phyloP scores from a whole-genome alignment of 1,139 yeast genomes.

The Suzukiozyma palmioleophila region DNA sequence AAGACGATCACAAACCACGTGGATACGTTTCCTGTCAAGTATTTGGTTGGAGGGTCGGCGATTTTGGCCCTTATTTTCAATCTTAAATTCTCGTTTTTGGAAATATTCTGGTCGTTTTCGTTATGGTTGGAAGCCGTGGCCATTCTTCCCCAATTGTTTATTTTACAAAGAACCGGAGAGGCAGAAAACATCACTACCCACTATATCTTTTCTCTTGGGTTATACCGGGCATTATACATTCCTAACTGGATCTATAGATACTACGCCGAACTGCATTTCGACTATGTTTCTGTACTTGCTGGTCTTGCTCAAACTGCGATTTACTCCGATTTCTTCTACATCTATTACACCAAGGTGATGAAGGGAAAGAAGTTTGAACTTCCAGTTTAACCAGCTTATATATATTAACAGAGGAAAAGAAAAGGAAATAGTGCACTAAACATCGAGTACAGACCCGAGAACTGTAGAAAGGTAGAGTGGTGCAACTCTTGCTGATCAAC shows the following conservation, averaged over 20 bases:
- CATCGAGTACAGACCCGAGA: too few species aligned
- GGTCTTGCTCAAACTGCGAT: conserved; percentile 83
- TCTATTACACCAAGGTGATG: conserved; percentile 76
- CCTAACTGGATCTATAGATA: conserved; percentile 96
- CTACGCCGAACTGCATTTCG: conserved; percentile 61
- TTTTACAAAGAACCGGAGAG: conserved; percentile 86
- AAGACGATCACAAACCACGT: conserved; percentile 46
- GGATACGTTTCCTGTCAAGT: conserved; percentile 76
- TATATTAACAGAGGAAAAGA: too few species aligned
- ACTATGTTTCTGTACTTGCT: conserved; percentile 66
- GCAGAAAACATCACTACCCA: conserved; percentile 86
- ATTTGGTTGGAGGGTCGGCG: conserved; percentile 61
- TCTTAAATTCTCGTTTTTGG: conserved; percentile 56
- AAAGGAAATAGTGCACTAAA: too few species aligned
- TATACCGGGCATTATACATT: conserved; percentile 82
- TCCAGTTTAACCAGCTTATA: conserved; percentile 63
- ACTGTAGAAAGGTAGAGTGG: too few species aligned
- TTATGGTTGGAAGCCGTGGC: conserved; percentile 90
- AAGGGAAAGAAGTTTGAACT: conserved; percentile 78
- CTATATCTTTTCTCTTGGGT: conserved; percentile 88
- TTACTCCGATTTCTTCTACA: conserved; percentile 92
- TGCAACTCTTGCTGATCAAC: too few species aligned
- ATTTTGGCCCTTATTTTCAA: conserved; percentile 64
- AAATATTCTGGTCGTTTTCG: conserved; percentile 72
- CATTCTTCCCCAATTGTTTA: conserved; percentile 84